phyloP scores from a whole-genome alignment of 2,329 filamentous ascomycete species.

The Fulvia fulva region DNA sequence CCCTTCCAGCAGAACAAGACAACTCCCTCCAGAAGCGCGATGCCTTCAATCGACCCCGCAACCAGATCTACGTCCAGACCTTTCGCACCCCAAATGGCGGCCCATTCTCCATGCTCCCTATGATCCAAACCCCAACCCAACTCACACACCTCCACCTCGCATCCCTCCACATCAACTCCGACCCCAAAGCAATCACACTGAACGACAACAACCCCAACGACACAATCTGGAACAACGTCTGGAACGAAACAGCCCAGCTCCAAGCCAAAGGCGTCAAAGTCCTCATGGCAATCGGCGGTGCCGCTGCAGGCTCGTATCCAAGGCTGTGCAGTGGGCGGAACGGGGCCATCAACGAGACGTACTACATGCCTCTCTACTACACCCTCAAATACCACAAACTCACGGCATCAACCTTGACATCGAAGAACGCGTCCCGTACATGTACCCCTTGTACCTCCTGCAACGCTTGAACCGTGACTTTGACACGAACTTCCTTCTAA shows the following conservation, averaged over 20 bases:
- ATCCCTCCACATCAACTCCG: slow-evolving; percentile 28
- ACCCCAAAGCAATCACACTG: slow-evolving; percentile 25
- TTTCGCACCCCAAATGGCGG: slow-evolving; percentile 23
- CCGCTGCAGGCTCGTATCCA: slow-evolving; percentile 25
- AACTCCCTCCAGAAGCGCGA: slow-evolving; percentile 4
- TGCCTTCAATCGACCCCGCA: slow-evolving; percentile 16
- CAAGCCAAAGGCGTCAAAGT: slow-evolving; percentile 29
- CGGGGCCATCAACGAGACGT: slow-evolving; percentile 18
- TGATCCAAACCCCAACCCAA: slow-evolving; percentile 24
- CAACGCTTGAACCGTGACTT: slow-evolving; percentile 25
- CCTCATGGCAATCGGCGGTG: slow-evolving; percentile 29
- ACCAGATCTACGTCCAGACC: slow-evolving; percentile 29
- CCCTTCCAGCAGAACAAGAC: neutral
- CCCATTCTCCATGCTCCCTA: slow-evolving; percentile 26
- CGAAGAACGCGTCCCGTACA: slow-evolving; percentile 26
- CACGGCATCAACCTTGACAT: slow-evolving; percentile 31
- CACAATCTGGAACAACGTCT: slow-evolving; percentile 23
- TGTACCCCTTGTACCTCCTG: slow-evolving; percentile 26
- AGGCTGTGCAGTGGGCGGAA: slow-evolving; percentile 22
- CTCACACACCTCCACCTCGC: slow-evolving; percentile 30
- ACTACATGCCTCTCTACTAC: slow-evolving; percentile 26
- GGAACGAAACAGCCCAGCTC: slow-evolving; percentile 24
- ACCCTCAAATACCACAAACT: slow-evolving; percentile 24
- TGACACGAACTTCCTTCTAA: slow-evolving; percentile 27
- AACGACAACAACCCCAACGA: slow-evolving; percentile 28